phyloP scores from a whole-genome alignment of 164 flowering plant species.

The Stephania japonica region DNA sequence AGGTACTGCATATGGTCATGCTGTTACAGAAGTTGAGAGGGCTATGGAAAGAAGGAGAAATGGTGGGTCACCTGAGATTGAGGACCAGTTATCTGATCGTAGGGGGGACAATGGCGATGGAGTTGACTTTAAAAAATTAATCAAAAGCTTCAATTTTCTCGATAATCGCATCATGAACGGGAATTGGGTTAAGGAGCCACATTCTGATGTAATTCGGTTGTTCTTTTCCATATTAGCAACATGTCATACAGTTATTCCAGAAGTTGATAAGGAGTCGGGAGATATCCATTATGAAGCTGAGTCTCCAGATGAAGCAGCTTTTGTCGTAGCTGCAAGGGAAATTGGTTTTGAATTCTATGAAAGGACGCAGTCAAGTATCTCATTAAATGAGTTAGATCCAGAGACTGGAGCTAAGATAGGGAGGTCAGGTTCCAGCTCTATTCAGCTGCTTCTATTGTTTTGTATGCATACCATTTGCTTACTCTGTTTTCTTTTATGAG shows the following conservation, averaged over 20 bases:
- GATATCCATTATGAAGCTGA: constrained; percentile 75
- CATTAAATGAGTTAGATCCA: constrained; percentile 53
- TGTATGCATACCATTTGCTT: not conserved
- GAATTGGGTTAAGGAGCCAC: constrained; percentile 58
- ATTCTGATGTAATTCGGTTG: constrained; percentile 47
- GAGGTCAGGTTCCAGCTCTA: constrained; percentile 36
- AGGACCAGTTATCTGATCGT: constrained; percentile 14
- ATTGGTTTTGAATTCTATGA: constrained; percentile 69
- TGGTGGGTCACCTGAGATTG: constrained; percentile 14
- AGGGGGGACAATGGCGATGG: constrained; percentile 8
- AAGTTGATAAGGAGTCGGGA: constrained; percentile 33
- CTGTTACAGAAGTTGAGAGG: constrained; percentile 71
- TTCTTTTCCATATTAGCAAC: constrained; percentile 68
- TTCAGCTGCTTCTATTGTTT: not conserved
- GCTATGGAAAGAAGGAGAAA: constrained; percentile 41
- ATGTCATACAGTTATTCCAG: constrained; percentile 80
- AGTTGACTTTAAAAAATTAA: constrained; percentile 18
- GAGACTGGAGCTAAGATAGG: constrained; percentile 31
- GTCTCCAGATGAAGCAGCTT: constrained; percentile 92
- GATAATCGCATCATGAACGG: constrained; percentile 78
- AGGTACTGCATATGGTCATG: constrained; percentile 69
- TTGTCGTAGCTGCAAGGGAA: constrained; percentile 72
- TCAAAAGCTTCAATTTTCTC: constrained; percentile 70
- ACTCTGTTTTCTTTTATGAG: not conserved
- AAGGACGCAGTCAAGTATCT: constrained; percentile 67